These are phyloP conservation scores for Tagetes erecta DNA, from an alignment of 129 eudicot species.

Conservation along the genomic window DNA sequence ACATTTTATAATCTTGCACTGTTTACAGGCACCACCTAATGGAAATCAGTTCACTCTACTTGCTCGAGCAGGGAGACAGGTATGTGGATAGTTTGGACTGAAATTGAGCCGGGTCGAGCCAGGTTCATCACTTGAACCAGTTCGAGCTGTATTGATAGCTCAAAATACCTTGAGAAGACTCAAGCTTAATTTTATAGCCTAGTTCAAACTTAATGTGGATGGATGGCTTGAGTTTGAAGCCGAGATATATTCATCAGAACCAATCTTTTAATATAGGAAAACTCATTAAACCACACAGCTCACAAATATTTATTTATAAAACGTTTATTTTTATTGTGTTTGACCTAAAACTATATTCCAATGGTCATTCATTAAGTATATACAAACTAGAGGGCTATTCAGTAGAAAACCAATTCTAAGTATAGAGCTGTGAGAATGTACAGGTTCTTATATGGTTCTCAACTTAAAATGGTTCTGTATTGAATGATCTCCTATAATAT, in stretches of 20 bases:
- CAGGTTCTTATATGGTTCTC: not conserved
- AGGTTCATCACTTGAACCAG: slow-evolving; percentile 5
- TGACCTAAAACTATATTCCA: not conserved
- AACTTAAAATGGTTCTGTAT: not conserved
- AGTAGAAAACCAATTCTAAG: not conserved
- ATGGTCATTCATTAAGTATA: not conserved
- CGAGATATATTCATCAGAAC: not conserved
- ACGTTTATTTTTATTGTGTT: not conserved
- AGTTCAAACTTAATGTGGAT: not conserved
- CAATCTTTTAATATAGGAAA: not conserved
- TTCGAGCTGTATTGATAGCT: not conserved
- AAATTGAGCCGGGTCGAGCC: not conserved
- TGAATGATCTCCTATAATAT: no score
- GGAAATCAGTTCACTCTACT: slow-evolving; percentile 77
- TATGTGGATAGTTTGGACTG: slow-evolving; percentile 7
- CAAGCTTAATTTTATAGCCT: not conserved
- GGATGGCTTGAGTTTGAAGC: not conserved
- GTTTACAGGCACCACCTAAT: slow-evolving; percentile 64
- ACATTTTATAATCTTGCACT: slow-evolving; percentile 10
- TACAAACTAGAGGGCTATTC: slow-evolving; percentile 4
- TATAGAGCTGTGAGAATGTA: not conserved
- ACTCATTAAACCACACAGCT: not conserved
- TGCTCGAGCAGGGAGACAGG: slow-evolving; percentile 99
- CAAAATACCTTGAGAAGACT: not conserved
- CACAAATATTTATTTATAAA: not conserved